phyloP scores from a whole-genome alignment of 805 yeast species.

The Torulaspora microellipsoides region DNA sequence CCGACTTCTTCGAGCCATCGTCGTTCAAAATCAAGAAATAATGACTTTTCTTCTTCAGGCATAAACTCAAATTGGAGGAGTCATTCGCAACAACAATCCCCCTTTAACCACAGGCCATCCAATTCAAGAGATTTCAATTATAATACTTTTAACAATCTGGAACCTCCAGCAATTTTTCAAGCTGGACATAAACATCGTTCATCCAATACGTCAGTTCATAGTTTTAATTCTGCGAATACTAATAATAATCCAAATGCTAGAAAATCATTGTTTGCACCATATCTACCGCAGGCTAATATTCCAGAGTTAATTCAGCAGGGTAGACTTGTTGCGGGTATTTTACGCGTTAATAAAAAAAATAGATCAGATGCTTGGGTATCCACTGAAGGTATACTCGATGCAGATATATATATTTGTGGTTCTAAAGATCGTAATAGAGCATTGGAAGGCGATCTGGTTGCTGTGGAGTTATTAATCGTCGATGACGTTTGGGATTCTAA shows the following conservation, averaged over 20 bases:
- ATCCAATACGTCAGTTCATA: conserved; percentile 63
- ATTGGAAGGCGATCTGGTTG: conserved; percentile 92
- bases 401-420: conserved; percentile 96
- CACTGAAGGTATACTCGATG: conserved; percentile 91
- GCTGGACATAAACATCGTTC: conserved; percentile 80
- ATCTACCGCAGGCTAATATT: conserved; percentile 85
- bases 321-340: conserved; percentile 82
- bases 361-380: conserved; percentile 98
- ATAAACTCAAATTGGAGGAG: conserved; percentile 64
- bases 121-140: conserved; percentile 24
- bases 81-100: conserved; percentile 41
- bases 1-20: conserved; percentile 30
- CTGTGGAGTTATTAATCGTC: conserved; percentile 88
- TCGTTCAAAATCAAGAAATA: conserved; percentile 28
- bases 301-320: conserved; percentile 90
- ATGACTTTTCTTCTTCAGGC: conserved; percentile 34
- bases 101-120: conserved; percentile 31
- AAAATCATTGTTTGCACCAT: conserved; percentile 90
- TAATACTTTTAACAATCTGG: conserved; percentile 25
- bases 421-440: conserved; percentile 98
- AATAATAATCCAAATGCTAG: conserved; percentile 43
- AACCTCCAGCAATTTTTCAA: conserved; percentile 44
- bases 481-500: conserved; percentile 98
- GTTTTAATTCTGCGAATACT: conserved; percentile 33
- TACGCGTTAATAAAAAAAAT: conserved; percentile 93